Evolutionary conservation across 179 eudicot genomes (phyloP).

Genomic region (Nepenthes alata): DNA sequence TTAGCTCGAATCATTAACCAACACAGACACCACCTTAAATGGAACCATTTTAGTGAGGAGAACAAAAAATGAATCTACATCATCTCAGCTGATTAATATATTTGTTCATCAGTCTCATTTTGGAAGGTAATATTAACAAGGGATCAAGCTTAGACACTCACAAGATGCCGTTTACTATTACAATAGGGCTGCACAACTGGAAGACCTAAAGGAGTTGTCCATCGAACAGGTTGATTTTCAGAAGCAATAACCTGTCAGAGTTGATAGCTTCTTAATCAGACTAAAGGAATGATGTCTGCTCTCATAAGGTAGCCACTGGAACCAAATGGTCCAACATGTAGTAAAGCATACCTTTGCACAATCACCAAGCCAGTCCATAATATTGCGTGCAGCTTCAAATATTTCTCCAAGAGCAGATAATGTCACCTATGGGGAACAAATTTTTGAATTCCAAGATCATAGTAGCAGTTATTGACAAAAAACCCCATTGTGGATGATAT

Average conservation of each 20-base stretch:
- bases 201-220: slow-evolving; percentile 82
- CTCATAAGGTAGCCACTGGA: background rate
- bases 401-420: slow-evolving; percentile 84
- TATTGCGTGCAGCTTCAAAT: slow-evolving; percentile 91
- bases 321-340: background rate
- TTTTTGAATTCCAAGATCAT: background rate
- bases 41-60: too few relatives aligned
- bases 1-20: too few relatives aligned
- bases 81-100: too few relatives aligned
- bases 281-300: background rate
- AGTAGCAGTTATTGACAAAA: background rate
- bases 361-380: slow-evolving; percentile 98
- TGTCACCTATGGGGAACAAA: slow-evolving; percentile 33
- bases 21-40: too few relatives aligned
- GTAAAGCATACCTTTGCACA: slow-evolving; percentile 79
- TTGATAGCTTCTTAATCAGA: background rate
- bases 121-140: too few relatives aligned
- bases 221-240: slow-evolving; percentile 68
- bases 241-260: slow-evolving; percentile 61
- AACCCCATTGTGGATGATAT: background rate
- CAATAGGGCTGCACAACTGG: slow-evolving; percentile 82
- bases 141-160: slow-evolving; percentile 21
- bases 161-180: slow-evolving; percentile 49
- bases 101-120: too few relatives aligned
- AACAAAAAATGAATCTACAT: too few relatives aligned